Percentiles rank a stretch among this genome's conserved stretches.
Conservation (phyloP, 805 yeast species). For the Metschnikowia sp. region DNA sequence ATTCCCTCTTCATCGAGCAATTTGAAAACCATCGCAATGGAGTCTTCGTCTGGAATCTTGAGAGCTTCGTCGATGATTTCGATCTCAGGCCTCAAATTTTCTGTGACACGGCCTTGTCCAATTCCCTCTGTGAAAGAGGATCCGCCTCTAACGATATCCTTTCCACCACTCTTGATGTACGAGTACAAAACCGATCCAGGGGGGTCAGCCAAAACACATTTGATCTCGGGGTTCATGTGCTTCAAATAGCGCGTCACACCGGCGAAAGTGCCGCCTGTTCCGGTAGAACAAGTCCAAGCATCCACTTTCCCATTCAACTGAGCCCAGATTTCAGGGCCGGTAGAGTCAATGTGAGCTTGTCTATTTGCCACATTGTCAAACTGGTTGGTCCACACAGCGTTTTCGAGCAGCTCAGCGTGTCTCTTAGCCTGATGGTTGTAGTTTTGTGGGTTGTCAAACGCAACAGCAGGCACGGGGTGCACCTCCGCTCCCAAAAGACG, state of each 20-base stretch:
- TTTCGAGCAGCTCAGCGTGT: slow-evolving; percentile 71
- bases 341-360: slow-evolving; percentile 82
- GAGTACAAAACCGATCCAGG: slow-evolving; percentile 87
- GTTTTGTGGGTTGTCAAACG: slow-evolving; percentile 76
- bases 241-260: slow-evolving; percentile 81
- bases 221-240: slow-evolving; percentile 55
- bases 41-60: slow-evolving; percentile 71
- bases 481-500: slow-evolving; percentile 81
- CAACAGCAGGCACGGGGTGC: slow-evolving; percentile 83
- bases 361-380: slow-evolving; percentile 87
- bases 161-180: slow-evolving; percentile 68
- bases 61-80: slow-evolving; percentile 77
- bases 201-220: slow-evolving; percentile 81
- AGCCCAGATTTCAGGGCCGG: slow-evolving; percentile 92
- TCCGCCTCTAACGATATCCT: slow-evolving; percentile 68
- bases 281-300: slow-evolving; percentile 87
- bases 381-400: slow-evolving; percentile 92
- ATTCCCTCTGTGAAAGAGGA: slow-evolving; percentile 93
- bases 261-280: slow-evolving; percentile 91
- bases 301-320: slow-evolving; percentile 76
- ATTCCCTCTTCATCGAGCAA: slow-evolving; percentile 87
- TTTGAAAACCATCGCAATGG: slow-evolving; percentile 80
- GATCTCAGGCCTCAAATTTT: slow-evolving; percentile 70
- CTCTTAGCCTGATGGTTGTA: slow-evolving; percentile 84
- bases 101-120: slow-evolving; percentile 92